These are phyloP conservation scores for Westerdykella ornata DNA, from an alignment of 2,329 filamentous ascomycete genomes.

Conservation along the genomic window DNA sequence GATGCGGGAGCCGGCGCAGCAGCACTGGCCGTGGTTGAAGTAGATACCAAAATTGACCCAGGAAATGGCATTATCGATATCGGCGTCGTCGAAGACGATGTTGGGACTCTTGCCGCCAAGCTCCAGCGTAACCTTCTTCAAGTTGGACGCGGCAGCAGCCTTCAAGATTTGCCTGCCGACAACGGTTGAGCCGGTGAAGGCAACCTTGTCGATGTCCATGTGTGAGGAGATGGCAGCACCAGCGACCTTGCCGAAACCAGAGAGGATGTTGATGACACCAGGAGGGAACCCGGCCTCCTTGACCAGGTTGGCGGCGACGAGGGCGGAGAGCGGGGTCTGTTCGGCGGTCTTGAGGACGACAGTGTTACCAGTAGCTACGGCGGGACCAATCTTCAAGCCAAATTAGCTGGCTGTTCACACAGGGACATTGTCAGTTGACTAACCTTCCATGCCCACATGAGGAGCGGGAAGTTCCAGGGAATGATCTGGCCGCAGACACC, in stretches of 20 bases:
- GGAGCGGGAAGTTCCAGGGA: constrained; percentile 80
- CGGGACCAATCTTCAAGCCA: constrained; percentile 71
- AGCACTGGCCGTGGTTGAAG: constrained; percentile 57
- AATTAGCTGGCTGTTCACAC: too few species aligned
- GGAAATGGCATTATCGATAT: constrained; percentile 68
- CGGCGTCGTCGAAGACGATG: constrained; percentile 71
- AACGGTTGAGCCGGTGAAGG: constrained; percentile 71
- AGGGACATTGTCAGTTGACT: too few species aligned
- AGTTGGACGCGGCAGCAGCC: constrained; percentile 67
- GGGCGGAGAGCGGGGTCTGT: constrained; percentile 65
- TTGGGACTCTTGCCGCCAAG: constrained; percentile 76
- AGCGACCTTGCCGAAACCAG: constrained; percentile 70
- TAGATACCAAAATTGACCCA: constrained; percentile 64
- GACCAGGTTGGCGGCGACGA: constrained; percentile 58
- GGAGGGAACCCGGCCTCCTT: constrained; percentile 74
- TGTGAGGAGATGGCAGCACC: constrained; percentile 70
- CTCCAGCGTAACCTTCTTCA: constrained; percentile 77
- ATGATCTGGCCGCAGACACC: constrained; percentile 84
- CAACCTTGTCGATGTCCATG: constrained; percentile 77
- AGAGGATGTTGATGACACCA: constrained; percentile 70
- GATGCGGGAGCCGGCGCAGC: constrained; percentile 72
- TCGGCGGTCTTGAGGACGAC: constrained; percentile 69
- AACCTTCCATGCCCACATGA: constrained; percentile 81
- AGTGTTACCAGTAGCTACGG: constrained; percentile 65
- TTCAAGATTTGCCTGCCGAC: constrained; percentile 74